phyloP scores from a whole-genome alignment of 805 yeast genomes.

The Zygosaccharomyces gambellarensis region DNA sequence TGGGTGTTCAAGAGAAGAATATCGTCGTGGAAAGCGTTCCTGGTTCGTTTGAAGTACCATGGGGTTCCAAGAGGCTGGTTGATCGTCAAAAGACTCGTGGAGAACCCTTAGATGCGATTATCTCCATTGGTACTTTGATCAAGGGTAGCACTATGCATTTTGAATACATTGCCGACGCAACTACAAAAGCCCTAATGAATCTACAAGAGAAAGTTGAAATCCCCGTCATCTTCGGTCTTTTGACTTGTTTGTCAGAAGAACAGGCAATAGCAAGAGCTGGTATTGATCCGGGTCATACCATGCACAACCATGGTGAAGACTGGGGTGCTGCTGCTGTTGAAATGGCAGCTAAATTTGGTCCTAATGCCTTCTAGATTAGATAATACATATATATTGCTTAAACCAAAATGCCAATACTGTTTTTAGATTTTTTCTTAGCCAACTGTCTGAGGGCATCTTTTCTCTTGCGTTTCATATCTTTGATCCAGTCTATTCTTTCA shows the following conservation, averaged over 20 bases:
- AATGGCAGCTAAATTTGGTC: slow-evolving; percentile 58
- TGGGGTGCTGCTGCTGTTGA: slow-evolving; percentile 99
- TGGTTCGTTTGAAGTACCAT: slow-evolving; percentile 92
- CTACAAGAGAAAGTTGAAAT: slow-evolving; percentile 61
- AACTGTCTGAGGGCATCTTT: slow-evolving; percentile 64
- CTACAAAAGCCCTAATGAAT: slow-evolving; percentile 78
- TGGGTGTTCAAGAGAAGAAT: slow-evolving; percentile 73
- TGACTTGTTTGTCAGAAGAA: slow-evolving; percentile 89
- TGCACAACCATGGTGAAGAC: slow-evolving; percentile 96
- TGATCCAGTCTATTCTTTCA: slow-evolving; percentile 72
- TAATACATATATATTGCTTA: slow-evolving; percentile 1
- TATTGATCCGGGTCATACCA: slow-evolving; percentile 50
- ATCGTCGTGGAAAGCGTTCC: slow-evolving; percentile 84
- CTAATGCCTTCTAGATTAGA: slow-evolving; percentile 14
- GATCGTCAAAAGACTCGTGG: slow-evolving; percentile 41
- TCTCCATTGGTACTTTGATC: slow-evolving; percentile 90
- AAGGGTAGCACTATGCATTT: slow-evolving; percentile 98
- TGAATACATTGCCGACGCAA: slow-evolving; percentile 92
- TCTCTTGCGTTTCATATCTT: slow-evolving; percentile 67
- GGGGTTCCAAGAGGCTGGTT: slow-evolving; percentile 56
- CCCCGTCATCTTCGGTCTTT: slow-evolving; percentile 90
- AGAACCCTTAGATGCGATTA: slow-evolving; percentile 69
- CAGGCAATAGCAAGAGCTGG: slow-evolving; percentile 96
- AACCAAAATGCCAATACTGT: slow-evolving; percentile 6
- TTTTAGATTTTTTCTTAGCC: slow-evolving; percentile 40